Evolutionary conservation across 2,329 filamentous ascomycete genomes (phyloP), one percentile per base, ranked within the genome.

Genomic region (Chalaropsis ovoidea): DNA sequence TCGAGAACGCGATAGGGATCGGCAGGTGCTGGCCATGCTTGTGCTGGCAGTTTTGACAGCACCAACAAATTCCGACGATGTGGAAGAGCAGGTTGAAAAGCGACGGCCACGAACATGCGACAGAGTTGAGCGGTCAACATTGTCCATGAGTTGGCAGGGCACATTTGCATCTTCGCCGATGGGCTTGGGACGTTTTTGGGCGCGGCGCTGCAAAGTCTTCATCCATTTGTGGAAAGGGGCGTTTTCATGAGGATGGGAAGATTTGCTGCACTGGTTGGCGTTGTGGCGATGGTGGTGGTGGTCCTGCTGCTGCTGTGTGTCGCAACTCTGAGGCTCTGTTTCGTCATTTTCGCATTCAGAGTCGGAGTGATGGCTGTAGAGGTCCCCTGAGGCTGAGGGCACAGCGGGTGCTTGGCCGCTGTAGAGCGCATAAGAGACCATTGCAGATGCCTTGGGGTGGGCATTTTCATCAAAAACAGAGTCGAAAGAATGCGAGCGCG

Each of bases 41-140:
- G 90, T 80, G 67, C 87, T 92, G 63, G 89, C 88, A 68, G 90
- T 94, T 73, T 87, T 90, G 70, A 95, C 82, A 17, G 84, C 87
- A n/a, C 86, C 84, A 47, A 96, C 84, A 71, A 92, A 91, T 1
- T 83, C 87, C 67, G 89, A 85, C 0, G 91, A 95, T 6, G 88
- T 90, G 0, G 82, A 81, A 13, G 89, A 89, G 1, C 87, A 88
- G 7, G 83, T 49, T 17, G 66, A 67, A 15, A 67, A 43, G 27
- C 66, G 66, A 41, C 66, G 66, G 27, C 47, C 42, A 19, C 56
- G 52, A 22, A 52, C 22, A 17, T 47, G 61, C 31, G 69, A 70
- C 61, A 71, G 70, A 45, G 69, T 67, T 60, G 66, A 61, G 49
- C 69, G 52, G 65, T 70, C 69, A 24, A 71, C 69, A 11, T 71